Evolutionary conservation across 2,329 filamentous ascomycete species (phyloP).

Genomic region (Alternaria sp.): DNA sequence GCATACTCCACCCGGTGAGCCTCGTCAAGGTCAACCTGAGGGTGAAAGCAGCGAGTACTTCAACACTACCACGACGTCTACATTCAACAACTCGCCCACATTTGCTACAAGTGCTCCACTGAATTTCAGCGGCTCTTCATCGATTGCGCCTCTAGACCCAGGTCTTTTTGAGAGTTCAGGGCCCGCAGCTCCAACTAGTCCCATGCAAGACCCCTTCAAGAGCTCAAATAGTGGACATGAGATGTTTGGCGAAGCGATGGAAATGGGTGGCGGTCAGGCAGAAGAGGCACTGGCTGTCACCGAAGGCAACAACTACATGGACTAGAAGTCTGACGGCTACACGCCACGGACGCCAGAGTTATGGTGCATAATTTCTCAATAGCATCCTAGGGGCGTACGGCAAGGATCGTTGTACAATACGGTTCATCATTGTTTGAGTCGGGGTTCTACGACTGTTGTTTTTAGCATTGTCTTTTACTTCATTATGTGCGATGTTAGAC

Average conservation of each 20-base stretch:
- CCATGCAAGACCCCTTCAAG: conserved; percentile 47
- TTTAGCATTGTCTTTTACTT: conserved; percentile 19
- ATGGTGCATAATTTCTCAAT: conserved; percentile 9
- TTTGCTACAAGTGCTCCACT: conserved; percentile 41
- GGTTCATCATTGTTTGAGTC: not conserved
- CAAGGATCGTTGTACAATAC: conserved; percentile 8
- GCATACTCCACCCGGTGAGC: conserved; percentile 47
- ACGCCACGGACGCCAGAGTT: not conserved
- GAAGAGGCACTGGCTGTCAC: conserved; percentile 48
- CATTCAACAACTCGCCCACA: conserved; percentile 44
- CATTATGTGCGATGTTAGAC: not conserved
- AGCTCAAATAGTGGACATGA: conserved; percentile 46
- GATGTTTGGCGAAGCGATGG: conserved; percentile 47
- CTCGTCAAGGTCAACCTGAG: conserved; percentile 37
- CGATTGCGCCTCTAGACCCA: conserved; percentile 46
- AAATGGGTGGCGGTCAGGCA: conserved; percentile 44
- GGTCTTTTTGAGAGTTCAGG: conserved; percentile 44
- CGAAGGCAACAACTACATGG: conserved; percentile 42
- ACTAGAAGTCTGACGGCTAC: conserved; percentile 26
- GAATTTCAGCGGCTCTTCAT: conserved; percentile 36
- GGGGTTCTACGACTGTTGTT: conserved; percentile 7
- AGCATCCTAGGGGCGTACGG: conserved; percentile 22
- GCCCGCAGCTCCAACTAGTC: conserved; percentile 39
- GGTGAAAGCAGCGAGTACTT: conserved; percentile 42
- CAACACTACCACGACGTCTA: conserved; percentile 30